Evolutionary conservation across 1,284 basidiomycete species (phyloP).

Genomic region (Cerrena zonata): DNA sequence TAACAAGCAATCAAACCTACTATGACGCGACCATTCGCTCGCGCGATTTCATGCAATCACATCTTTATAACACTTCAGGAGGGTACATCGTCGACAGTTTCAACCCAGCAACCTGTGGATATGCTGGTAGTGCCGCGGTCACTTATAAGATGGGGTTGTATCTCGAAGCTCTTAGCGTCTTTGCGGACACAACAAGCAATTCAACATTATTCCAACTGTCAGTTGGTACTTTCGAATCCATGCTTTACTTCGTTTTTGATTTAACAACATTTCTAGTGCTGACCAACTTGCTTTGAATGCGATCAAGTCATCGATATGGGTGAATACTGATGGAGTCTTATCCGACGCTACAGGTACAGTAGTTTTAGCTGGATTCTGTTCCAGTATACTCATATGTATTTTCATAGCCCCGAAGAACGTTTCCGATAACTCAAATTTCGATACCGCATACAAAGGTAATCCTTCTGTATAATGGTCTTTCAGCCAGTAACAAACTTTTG

Average conservation of each 20-base stretch:
- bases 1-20: constrained; percentile 1
- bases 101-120: not conserved
- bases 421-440: not conserved
- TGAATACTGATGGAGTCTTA: not conserved
- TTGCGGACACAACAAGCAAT: constrained; percentile 5
- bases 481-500: not conserved
- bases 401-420: not conserved
- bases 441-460: not conserved
- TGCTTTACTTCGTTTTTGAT: not conserved
- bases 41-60: constrained; percentile 2
- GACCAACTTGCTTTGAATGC: not conserved
- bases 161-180: constrained; percentile 9
- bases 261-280: not conserved
- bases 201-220: constrained; percentile 1
- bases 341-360: not conserved
- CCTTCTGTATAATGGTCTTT: not conserved
- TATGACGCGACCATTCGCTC: constrained; percentile 6
- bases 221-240: not conserved
- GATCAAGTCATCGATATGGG: not conserved
- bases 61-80: constrained; percentile 6
- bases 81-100: not conserved
- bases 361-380: not conserved
- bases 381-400: not conserved
- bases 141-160: constrained; percentile 9
- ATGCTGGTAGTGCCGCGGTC: not conserved